These are phyloP conservation scores for Apiospora kogelbergensis DNA, from an alignment of 2,329 filamentous ascomycete genomes.

Conservation along the genomic window DNA sequence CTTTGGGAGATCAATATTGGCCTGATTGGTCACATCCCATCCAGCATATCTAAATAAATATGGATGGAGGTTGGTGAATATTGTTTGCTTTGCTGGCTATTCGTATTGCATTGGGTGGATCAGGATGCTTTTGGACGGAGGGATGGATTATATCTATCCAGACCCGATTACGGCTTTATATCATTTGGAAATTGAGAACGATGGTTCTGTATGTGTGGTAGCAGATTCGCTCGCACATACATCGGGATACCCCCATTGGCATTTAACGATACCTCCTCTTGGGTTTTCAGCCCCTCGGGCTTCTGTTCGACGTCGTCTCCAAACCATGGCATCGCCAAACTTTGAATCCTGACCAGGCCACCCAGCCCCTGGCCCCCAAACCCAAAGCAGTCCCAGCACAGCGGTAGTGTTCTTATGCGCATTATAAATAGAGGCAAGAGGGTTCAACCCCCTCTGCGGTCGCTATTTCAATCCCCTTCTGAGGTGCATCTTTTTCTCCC, in stretches of 20 bases:
- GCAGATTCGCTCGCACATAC: neutral
- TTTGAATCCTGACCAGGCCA: too few relatives aligned
- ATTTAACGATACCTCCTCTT: neutral
- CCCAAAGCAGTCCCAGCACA: too few relatives aligned
- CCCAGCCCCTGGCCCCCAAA: too few relatives aligned
- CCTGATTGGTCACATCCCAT: neutral
- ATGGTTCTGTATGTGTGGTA: neutral
- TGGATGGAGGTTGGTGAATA: neutral
- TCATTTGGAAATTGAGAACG: conserved; percentile 5
- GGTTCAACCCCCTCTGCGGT: too few relatives aligned
- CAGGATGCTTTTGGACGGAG: neutral
- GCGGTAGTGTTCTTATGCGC: too few relatives aligned
- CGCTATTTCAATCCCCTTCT: too few relatives aligned
- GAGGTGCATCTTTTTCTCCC: too few relatives aligned
- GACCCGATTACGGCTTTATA: neutral
- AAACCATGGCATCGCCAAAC: too few relatives aligned
- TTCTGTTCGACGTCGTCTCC: neutral
- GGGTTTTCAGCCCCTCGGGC: too few relatives aligned
- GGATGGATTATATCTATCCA: neutral
- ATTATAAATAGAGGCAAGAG: too few relatives aligned
- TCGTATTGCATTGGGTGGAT: neutral
- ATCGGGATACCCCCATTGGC: neutral
- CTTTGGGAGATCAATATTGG: neutral
- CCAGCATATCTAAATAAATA: neutral
- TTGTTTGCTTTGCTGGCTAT: neutral